Percentiles rank a stretch among this genome's conserved stretches.
Conservation (phyloP, 192 early-diverging fungal species). For the Thamnidium elegans region DNA sequence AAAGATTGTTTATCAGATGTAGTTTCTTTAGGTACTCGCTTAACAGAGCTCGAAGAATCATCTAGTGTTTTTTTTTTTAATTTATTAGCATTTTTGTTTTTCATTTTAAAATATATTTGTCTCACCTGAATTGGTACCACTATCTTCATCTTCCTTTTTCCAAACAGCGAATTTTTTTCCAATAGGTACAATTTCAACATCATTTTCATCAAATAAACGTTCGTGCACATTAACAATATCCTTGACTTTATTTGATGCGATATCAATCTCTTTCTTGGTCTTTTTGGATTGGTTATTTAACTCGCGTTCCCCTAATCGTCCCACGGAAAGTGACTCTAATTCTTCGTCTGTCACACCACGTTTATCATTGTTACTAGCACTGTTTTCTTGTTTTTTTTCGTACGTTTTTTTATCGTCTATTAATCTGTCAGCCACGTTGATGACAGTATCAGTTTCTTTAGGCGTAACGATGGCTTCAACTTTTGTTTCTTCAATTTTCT, state of each 20-base stretch:
- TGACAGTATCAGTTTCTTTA: neutral
- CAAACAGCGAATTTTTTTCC: constrained; percentile 12
- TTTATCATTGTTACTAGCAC: neutral
- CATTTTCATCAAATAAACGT: constrained; percentile 7
- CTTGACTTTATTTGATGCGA: neutral
- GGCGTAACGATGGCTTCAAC: neutral
- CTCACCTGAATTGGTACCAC: neutral
- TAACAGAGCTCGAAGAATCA: no score
- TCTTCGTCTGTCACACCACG: no score
- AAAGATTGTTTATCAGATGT: no score
- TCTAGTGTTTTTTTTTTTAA: no score
- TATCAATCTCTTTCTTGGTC: neutral
- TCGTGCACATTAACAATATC: constrained; percentile 12
- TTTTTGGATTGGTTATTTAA: neutral
- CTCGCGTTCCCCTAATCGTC: no score
- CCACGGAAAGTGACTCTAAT: no score
- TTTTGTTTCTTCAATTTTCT: neutral
- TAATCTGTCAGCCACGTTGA: neutral
- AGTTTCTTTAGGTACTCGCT: no score
- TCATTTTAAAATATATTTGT: no score
- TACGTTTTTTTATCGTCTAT: no score
- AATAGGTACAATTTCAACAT: constrained; percentile 7
- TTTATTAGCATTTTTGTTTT: no score
- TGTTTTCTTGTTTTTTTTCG: no score
- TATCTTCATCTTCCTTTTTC: neutral